Base-by-base conservation (phyloP, 805 yeast genomes). In the Candida orba region DNA sequence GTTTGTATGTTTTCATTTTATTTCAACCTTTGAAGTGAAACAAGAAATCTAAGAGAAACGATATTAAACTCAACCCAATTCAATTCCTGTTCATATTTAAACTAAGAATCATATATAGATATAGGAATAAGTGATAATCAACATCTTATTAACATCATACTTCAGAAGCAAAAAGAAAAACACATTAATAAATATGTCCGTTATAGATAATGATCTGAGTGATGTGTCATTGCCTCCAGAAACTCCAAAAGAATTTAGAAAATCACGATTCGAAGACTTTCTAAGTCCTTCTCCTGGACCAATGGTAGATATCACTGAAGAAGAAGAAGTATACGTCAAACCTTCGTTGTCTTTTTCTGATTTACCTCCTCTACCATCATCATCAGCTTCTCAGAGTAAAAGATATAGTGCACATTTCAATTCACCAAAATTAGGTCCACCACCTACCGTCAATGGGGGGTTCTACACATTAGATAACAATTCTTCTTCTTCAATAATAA, bases 261-360 rank as follows among this genome's bases (percentile, higher is more conserved):
- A 52, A 6, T 53, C 60, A 1, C 41, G 56, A 6, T 51, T 46
- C 23, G 62, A 56, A n/a, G 47, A 48, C 32, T 50, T 46, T 31
- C 45, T 37, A 18, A 47, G 56, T 14, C 57, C 55, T 4, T 23
- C 45, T 1, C 59, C 50, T 13, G 53, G 59, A 0, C 60, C 59
- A n/a, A 58, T 58, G 62, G 47, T 58, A n/a, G 46, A 51, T 14
- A 58, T 57, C 23, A 47, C 57, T 5, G 62, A 58, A 18, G 57
- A 55, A 20, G 48, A 45, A 31, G 45, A 45, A 25, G 45, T 36
- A n/a, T 32, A 29, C 18, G 13, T 22, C 4, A 31, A 18, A 20
- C 39, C 35, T 12, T 51, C 45, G 9, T 39, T 39, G n/a, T 40
- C 45, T 3, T 25, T 42, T 5, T 34, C 43, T 9, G 43, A 46